phyloP scores from a whole-genome alignment of 805 yeast species.

The Clavispora phyllophila region DNA sequence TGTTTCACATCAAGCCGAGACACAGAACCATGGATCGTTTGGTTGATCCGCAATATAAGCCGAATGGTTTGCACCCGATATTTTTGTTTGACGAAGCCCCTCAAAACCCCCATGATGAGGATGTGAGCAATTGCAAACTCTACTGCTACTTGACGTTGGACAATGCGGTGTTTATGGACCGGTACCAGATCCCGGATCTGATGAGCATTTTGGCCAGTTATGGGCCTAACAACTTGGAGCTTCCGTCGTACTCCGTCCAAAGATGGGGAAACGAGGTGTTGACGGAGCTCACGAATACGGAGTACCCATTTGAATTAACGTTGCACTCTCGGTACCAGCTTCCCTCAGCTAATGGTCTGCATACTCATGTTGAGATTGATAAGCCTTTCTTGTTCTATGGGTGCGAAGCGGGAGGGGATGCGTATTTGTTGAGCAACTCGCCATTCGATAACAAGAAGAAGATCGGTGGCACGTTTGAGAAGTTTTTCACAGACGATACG shows the following conservation, averaged over 20 bases:
- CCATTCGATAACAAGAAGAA: slow-evolving; percentile 30
- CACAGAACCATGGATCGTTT: slow-evolving; percentile 18
- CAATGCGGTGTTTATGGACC: slow-evolving; percentile 33
- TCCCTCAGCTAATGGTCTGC: slow-evolving; percentile 16
- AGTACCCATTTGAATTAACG: slow-evolving; percentile 17
- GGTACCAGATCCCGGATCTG: slow-evolving; percentile 29
- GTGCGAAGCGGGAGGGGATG: slow-evolving; percentile 28
- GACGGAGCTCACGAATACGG: slow-evolving; percentile 19
- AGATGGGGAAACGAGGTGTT: slow-evolving; percentile 40
- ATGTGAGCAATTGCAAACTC: slow-evolving; percentile 22
- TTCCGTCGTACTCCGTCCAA: slow-evolving; percentile 32
- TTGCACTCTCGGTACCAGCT: slow-evolving; percentile 38
- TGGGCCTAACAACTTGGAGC: slow-evolving; percentile 35
- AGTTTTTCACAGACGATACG: slow-evolving; percentile 35
- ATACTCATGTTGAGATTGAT: slow-evolving; percentile 13
- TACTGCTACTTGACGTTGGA: slow-evolving; percentile 29
- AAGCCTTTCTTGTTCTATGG: slow-evolving; percentile 32
- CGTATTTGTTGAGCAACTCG: slow-evolving; percentile 24
- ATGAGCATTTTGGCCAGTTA: slow-evolving; percentile 20
- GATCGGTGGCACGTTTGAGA: slow-evolving; percentile 32
- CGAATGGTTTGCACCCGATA: slow-evolving; percentile 37
- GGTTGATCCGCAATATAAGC: slow-evolving; percentile 1
- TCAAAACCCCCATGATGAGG: slow-evolving; percentile 21
- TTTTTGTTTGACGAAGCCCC: slow-evolving; percentile 10
- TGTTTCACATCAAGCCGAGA: slow-evolving; percentile 40